Conservation (phyloP, 2,329 filamentous ascomycete species). For the Exophiala phaeomuriformis region DNA sequence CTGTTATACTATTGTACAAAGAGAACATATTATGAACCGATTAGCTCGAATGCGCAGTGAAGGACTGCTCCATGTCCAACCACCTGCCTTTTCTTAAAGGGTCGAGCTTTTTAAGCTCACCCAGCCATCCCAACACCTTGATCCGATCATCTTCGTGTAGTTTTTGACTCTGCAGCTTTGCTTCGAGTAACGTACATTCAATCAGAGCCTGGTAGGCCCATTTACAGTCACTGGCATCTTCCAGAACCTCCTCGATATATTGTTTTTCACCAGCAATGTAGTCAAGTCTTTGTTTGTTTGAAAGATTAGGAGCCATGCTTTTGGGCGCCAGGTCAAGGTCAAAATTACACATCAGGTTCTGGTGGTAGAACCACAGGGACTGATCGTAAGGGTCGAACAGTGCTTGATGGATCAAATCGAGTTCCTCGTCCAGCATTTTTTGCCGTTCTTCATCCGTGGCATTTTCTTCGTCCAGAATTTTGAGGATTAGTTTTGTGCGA, state of each 20-base stretch:
- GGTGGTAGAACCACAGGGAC: slow-evolving; percentile 95
- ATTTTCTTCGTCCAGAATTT: slow-evolving; percentile 62
- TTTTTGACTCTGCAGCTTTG: slow-evolving; percentile 33
- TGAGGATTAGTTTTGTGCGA: slow-evolving; percentile 73
- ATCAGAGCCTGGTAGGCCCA: slow-evolving; percentile 86
- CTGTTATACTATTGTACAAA: neutral
- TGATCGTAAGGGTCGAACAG: slow-evolving; percentile 91
- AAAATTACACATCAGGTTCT: slow-evolving; percentile 70
- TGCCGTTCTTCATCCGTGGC: slow-evolving; percentile 58
- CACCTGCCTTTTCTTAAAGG: slow-evolving; percentile 67
- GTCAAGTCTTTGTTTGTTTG: slow-evolving; percentile 51
- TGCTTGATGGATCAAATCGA: slow-evolving; percentile 66
- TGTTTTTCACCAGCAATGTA: slow-evolving; percentile 66
- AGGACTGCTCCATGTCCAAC: slow-evolving; percentile 55
- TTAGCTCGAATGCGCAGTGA: neutral
- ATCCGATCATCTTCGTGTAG: slow-evolving; percentile 40
- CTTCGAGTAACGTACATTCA: slow-evolving; percentile 60
- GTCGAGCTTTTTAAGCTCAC: slow-evolving; percentile 61
- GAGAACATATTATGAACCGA: no score
- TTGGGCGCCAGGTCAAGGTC: slow-evolving; percentile 44
- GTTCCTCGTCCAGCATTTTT: slow-evolving; percentile 67
- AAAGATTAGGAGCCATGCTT: slow-evolving; percentile 59
- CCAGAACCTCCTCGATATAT: slow-evolving; percentile 61
- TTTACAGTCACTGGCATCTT: slow-evolving; percentile 65
- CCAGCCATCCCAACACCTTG: slow-evolving; percentile 54